Percentiles rank a stretch among this genome's conserved stretches.
Conservation (phyloP, 139 green algal genomes). For the Chlorella sorokiniana region DNA sequence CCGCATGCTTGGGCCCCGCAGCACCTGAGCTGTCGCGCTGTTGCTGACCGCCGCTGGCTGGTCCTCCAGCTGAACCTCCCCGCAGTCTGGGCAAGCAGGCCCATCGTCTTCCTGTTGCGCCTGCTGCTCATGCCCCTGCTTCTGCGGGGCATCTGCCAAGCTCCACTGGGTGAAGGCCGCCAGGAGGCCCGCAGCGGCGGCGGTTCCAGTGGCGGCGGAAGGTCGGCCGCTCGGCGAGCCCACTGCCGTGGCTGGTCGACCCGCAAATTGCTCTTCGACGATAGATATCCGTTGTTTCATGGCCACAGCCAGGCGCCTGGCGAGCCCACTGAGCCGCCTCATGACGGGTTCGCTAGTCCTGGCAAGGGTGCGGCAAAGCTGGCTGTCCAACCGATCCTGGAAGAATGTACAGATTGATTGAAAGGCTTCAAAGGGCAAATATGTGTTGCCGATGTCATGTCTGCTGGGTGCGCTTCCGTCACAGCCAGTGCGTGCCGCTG, state of each 20-base stretch:
- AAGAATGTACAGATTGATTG: no score
- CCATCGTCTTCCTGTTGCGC: not conserved
- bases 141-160: not conserved
- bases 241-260: not conserved
- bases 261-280: no score
- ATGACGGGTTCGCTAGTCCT: not conserved
- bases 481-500: no score
- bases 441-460: no score
- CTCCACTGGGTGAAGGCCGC: constrained; percentile 1
- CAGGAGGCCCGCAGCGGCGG: not conserved
- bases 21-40: constrained; percentile 24
- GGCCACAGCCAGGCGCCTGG: not conserved
- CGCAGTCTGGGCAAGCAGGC: not conserved
- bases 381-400: no score
- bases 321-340: not conserved
- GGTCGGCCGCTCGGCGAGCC: not conserved
- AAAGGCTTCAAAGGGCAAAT: no score
- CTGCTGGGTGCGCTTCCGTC: no score
- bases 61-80: constrained; percentile 1
- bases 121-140: not conserved
- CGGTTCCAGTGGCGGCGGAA: not conserved
- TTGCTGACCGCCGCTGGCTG: constrained; percentile 24
- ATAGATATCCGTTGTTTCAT: not conserved
- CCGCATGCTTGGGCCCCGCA: not conserved
- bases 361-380: not conserved